Conservation (phyloP, 441 rosid species). For the Kokia cookei region DNA sequence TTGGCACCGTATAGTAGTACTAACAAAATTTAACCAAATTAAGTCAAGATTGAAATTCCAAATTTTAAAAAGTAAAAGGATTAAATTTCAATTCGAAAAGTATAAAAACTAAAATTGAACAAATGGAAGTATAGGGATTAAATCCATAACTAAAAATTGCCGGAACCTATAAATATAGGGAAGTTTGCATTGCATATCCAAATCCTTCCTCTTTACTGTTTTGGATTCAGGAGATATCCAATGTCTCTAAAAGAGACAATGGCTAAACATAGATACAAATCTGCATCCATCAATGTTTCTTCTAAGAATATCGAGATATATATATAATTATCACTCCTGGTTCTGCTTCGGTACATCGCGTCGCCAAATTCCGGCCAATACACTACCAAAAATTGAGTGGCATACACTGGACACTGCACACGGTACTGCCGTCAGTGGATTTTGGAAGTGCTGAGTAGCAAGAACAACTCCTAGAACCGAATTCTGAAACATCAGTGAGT, state of each 20-base stretch:
- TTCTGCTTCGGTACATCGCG: constrained; percentile 28
- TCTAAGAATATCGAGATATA: not conserved
- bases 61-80: fast-evolving
- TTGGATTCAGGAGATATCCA: not conserved
- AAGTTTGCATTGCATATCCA: not conserved
- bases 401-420: constrained; percentile 90
- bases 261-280: not conserved
- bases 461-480: constrained; percentile 84
- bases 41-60: too few relatives aligned
- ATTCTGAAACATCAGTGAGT: constrained; percentile 41
- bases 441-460: constrained; percentile 80
- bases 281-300: not conserved
- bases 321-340: constrained; percentile 20
- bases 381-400: constrained; percentile 74
- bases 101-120: too few relatives aligned
- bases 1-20: too few relatives aligned
- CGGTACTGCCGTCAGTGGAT: constrained; percentile 78
- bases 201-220: not conserved
- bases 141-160: too few relatives aligned
- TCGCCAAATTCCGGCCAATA: constrained; percentile 82
- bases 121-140: too few relatives aligned
- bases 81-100: too few relatives aligned
- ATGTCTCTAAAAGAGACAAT: not conserved
- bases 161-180: not conserved
- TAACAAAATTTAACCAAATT: too few relatives aligned